Conservation (phyloP, 768 basidiomycete species). For the Cystobasidium onofrii region DNA sequence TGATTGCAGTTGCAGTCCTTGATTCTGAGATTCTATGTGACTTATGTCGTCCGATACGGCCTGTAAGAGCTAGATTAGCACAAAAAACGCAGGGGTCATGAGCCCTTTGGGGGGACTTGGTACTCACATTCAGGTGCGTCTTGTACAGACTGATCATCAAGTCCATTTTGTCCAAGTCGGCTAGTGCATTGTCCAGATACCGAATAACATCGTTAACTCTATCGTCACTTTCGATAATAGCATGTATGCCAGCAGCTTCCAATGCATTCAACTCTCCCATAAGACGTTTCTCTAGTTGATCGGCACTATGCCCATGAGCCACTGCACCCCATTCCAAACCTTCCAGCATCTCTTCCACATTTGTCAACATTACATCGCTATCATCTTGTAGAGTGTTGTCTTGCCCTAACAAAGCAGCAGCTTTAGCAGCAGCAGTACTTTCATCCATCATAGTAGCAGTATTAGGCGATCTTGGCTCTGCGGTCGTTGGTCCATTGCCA, state of each 20-base stretch:
- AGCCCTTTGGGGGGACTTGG: no score
- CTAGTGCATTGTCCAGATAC: conserved; percentile 77
- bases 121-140: conserved; percentile 87
- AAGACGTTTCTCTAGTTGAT: conserved; percentile 81
- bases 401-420: conserved; percentile 23
- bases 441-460: neutral
- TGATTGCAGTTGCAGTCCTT: conserved; percentile 92
- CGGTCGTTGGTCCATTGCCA: neutral
- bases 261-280: conserved; percentile 83
- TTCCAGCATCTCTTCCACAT: conserved; percentile 97
- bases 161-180: conserved; percentile 84
- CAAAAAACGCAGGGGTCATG: no score
- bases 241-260: conserved; percentile 86
- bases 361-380: conserved; percentile 71
- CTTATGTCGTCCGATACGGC: conserved; percentile 89
- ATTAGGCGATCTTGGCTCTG: neutral
- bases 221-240: conserved; percentile 93
- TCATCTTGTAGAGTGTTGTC: conserved; percentile 42
- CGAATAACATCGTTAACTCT: conserved; percentile 75
- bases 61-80: conserved; percentile 69
- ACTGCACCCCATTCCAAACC: conserved; percentile 82
- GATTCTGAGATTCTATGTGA: conserved; percentile 90
- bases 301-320: conserved; percentile 44
- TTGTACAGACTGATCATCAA: conserved; percentile 83
- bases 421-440: conserved; percentile 13